Evolutionary conservation across 2,329 filamentous ascomycete genomes (phyloP).

Genomic region (Hymenoscyphus salicellus): DNA sequence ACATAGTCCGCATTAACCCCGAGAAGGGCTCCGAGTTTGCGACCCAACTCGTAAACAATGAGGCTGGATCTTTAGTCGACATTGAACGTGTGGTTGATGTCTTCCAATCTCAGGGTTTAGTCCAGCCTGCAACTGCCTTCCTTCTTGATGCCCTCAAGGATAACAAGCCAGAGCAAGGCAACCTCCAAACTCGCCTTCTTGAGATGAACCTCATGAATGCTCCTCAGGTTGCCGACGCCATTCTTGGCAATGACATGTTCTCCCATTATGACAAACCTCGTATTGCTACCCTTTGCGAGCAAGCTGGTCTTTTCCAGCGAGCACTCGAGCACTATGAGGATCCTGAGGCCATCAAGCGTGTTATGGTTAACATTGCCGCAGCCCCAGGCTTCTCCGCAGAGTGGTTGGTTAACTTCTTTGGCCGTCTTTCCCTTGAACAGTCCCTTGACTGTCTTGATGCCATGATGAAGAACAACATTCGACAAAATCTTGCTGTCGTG

Average conservation of each 20-base stretch:
- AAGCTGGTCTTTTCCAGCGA: slow-evolving; percentile 80
- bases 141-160: slow-evolving; percentile 91
- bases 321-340: slow-evolving; percentile 95
- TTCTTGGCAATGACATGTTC: slow-evolving; percentile 98
- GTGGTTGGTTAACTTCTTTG: slow-evolving; percentile 90
- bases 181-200: slow-evolving; percentile 87
- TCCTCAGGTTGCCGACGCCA: slow-evolving; percentile 95
- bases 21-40: slow-evolving; percentile 96
- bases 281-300: slow-evolving; percentile 87
- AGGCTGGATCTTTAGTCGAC: slow-evolving; percentile 82
- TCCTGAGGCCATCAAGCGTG: slow-evolving; percentile 82
- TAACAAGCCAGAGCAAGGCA: slow-evolving; percentile 88
- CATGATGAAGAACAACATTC: slow-evolving; percentile 95
- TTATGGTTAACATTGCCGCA: slow-evolving; percentile 75
- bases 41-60: slow-evolving; percentile 83
- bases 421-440: slow-evolving; percentile 90
- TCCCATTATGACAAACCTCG: slow-evolving; percentile 90
- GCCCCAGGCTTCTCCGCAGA: slow-evolving; percentile 85
- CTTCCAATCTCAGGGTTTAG: slow-evolving; percentile 96
- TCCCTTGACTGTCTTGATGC: slow-evolving; percentile 91
- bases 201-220: slow-evolving; percentile 99
- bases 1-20: slow-evolving; percentile 85
- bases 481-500: slow-evolving; percentile 91
- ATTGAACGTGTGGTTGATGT: slow-evolving; percentile 94
- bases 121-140: slow-evolving; percentile 98